These are phyloP conservation scores for Neurospora tetrasperma DNA, from an alignment of 495 filamentous ascomycete species.

Conservation along the genomic window DNA sequence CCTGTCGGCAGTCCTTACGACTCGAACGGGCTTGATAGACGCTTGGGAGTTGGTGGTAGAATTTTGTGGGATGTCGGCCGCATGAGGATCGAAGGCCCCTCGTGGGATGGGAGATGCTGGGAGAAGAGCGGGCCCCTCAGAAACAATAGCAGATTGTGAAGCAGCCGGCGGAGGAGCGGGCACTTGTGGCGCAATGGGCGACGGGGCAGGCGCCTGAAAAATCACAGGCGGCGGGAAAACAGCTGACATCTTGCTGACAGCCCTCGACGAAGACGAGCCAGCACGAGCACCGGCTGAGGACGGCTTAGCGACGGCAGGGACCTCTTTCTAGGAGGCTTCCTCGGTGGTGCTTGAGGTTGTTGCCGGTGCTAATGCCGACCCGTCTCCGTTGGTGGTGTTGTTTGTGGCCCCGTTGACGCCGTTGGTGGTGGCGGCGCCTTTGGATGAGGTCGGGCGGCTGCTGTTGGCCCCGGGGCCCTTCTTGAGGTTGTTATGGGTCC, in stretches of 20 bases:
- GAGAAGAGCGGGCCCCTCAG: neutral
- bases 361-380: neutral
- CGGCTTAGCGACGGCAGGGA: neutral
- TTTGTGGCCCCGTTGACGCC: neutral
- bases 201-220: neutral
- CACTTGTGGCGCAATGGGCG: neutral
- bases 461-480: conserved; percentile 7
- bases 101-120: neutral
- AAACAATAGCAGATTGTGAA: neutral
- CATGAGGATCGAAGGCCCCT: neutral
- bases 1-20: neutral
- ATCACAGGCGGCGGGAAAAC: neutral
- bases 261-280: neutral
- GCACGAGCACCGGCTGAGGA: neutral
- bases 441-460: neutral
- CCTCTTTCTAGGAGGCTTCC: neutral
- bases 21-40: neutral
- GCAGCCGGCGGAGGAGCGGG: neutral
- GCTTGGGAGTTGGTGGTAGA: neutral
- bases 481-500: conserved; percentile 37
- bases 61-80: neutral
- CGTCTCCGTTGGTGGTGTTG: neutral
- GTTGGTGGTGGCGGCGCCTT: neutral
- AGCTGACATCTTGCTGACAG: neutral
- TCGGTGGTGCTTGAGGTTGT: neutral